Evolutionary conservation across 371 early-diverging fungal species (phyloP).

Genomic region (Mucor circinelloides): DNA sequence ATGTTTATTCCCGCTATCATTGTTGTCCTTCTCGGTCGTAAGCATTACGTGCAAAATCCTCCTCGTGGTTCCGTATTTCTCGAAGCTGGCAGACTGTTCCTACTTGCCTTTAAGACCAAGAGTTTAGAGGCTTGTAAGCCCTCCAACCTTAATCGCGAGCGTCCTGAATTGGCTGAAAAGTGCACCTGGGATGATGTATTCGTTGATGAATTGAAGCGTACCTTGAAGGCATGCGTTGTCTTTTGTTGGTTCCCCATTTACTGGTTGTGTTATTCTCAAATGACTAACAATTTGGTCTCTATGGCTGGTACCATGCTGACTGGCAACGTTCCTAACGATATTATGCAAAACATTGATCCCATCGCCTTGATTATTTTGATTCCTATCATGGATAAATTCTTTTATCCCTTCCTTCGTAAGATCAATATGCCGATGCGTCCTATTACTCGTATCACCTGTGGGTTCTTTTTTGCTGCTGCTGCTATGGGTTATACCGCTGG

Average conservation of each 20-base stretch:
- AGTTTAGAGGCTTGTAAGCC: constrained; percentile 45
- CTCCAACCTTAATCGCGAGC: constrained; percentile 26
- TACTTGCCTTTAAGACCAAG: constrained; percentile 27
- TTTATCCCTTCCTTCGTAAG: constrained; percentile 71
- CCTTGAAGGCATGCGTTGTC: constrained; percentile 70
- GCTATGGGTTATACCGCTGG: constrained; percentile 74
- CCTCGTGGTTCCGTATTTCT: constrained; percentile 63
- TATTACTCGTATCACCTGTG: constrained; percentile 69
- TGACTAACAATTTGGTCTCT: constrained; percentile 75
- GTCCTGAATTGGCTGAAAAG: constrained; percentile 37
- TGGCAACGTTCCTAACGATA: constrained; percentile 68
- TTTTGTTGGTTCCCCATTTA: constrained; percentile 76
- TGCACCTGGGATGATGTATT: constrained; percentile 73
- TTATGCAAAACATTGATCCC: constrained; percentile 67
- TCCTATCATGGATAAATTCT: constrained; percentile 68
- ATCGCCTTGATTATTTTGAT: constrained; percentile 69
- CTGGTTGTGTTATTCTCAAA: constrained; percentile 80
- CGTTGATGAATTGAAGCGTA: constrained; percentile 69
- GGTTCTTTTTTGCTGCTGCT: constrained; percentile 66
- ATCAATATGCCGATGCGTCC: constrained; percentile 68
- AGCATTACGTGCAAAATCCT: constrained; percentile 58
- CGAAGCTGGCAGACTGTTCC: constrained; percentile 37
- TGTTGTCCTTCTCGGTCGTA: constrained; percentile 61
- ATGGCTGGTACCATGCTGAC: constrained; percentile 71
- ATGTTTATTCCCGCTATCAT: constrained; percentile 67